phyloP scores from a whole-genome alignment of 2,329 filamentous ascomycete genomes.

The Allantophomopsis lycopodina region DNA sequence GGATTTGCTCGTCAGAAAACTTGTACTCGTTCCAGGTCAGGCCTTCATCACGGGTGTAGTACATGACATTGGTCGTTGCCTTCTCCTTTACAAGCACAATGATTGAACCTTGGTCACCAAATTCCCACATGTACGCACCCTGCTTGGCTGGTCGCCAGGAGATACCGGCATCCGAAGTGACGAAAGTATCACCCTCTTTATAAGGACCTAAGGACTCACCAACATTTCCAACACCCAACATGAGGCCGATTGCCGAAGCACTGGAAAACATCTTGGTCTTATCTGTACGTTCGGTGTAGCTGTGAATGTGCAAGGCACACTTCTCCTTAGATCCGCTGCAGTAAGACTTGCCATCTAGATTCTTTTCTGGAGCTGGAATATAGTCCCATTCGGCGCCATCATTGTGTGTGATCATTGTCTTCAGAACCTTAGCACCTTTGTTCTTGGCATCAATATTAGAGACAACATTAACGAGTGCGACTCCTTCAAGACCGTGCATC shows the following conservation, averaged over 20 bases:
- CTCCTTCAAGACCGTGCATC: constrained; percentile 82
- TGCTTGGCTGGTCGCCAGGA: constrained; percentile 78
- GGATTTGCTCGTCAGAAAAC: constrained; percentile 60
- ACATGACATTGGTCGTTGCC: constrained; percentile 51
- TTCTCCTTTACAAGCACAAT: constrained; percentile 73
- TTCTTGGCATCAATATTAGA: constrained; percentile 49
- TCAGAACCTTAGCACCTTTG: constrained; percentile 60
- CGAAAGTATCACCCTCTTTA: constrained; percentile 68
- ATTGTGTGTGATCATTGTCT: constrained; percentile 90
- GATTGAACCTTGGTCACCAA: constrained; percentile 87
- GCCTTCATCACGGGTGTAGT: constrained; percentile 74
- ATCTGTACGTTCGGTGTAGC: constrained; percentile 83
- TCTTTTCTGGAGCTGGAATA: constrained; percentile 56
- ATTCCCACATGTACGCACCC: constrained; percentile 85
- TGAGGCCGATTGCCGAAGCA: constrained; percentile 72
- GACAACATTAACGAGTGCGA: constrained; percentile 77
- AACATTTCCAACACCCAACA: constrained; percentile 88
- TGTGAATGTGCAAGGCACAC: constrained; percentile 85
- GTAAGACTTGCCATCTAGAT: constrained; percentile 59
- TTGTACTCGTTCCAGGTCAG: constrained; percentile 61
- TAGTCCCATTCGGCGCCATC: constrained; percentile 82
- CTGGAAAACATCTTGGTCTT: constrained; percentile 79
- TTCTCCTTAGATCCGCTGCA: constrained; percentile 52
- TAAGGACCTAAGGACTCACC: constrained; percentile 33
- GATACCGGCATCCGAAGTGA: constrained; percentile 83